A percentile compares a stretch with the other conserved stretches of the same genome.
Conservation (phyloP, 176 grass and related monocot genomes). For the Phoenix dactylifera region DNA sequence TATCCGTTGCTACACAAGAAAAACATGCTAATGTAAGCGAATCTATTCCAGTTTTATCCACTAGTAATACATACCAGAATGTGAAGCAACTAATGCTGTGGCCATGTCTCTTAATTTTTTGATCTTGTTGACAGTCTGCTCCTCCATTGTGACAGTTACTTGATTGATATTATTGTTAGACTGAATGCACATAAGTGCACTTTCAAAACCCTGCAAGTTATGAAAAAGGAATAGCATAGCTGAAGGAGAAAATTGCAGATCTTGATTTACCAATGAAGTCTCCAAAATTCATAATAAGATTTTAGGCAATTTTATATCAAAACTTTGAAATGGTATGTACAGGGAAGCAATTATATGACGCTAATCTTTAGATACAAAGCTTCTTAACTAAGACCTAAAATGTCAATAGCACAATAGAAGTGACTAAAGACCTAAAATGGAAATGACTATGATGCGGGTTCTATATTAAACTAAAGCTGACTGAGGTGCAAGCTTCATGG, state of each 20-base stretch:
- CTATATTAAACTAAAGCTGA: too few relatives aligned
- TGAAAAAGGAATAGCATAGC: constrained; percentile 14
- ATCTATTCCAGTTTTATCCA: constrained; percentile 3
- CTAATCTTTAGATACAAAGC: too few relatives aligned
- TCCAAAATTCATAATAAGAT: neutral
- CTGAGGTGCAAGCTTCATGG: too few relatives aligned
- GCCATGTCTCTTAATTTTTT: constrained; percentile 45
- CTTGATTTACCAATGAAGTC: neutral
- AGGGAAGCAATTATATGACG: too few relatives aligned
- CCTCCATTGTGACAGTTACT: constrained; percentile 13
- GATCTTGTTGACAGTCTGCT: constrained; percentile 29
- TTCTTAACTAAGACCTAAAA: too few relatives aligned
- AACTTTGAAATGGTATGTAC: neutral
- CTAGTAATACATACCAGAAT: constrained; percentile 45
- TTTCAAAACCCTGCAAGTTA: constrained; percentile 54
- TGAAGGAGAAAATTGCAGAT: neutral
- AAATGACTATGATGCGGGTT: too few relatives aligned
- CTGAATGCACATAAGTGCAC: constrained; percentile 47
- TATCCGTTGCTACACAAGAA: neutral
- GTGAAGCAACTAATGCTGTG: constrained; percentile 45
- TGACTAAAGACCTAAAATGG: too few relatives aligned
- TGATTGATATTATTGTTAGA: constrained; percentile 1
- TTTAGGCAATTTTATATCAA: neutral
- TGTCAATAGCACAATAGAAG: too few relatives aligned
- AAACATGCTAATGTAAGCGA: neutral